Base-by-base conservation (phyloP, 768 basidiomycete genomes). In the Coprinopsis cinerea region DNA sequence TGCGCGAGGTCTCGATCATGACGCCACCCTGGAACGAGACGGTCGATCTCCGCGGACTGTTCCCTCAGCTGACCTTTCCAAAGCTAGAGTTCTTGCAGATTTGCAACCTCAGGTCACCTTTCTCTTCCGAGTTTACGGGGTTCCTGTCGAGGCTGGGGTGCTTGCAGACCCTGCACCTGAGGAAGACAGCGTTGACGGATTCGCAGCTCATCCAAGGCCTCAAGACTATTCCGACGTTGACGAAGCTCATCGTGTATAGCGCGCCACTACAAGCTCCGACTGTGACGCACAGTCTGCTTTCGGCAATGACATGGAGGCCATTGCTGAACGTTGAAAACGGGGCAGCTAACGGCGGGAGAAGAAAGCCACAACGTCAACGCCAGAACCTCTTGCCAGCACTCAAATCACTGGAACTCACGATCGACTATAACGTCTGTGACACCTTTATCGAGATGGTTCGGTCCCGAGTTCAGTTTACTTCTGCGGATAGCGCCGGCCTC, bases 381-480 rank as follows among this genome's bases (percentile, higher is more conserved):
- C 7, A 48, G 37, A 40, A 47, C 32, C 7, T 39, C 14, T 51
- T 67, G 43, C 70, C 70, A 3, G 61, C 61, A 23, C 48, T 73
- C 35, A 65, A 61, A 49, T 64, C 59, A 44, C 63, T 73, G 24
- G 68, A 71, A 55, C 57, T 73, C 37, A 67, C 68, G 15, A 60
- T 73, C 35, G 67, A 65, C 47, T 57, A 63, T 15, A 53, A 63
- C 2, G 62, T 64, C 20, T 63, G 63, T 2, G 61, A 65, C 18
- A 53, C 64, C 7, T 68, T 73, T 42, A 59, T 68, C 22, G 62
- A 65, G 24, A 64, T 73, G 62, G 55, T 70, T 14, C 63, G 70
- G 52, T 67, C 67, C 24, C 61, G 70, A 18, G 49, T 66, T 39
- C 53, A 59, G 25, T 47, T 54, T 34, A 59, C 56, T 26, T 11